A percentile compares a stretch with the other conserved stretches of the same genome.
Conservation (phyloP, 495 filamentous ascomycete genomes). For the Aspergillus saccharolyticus region DNA sequence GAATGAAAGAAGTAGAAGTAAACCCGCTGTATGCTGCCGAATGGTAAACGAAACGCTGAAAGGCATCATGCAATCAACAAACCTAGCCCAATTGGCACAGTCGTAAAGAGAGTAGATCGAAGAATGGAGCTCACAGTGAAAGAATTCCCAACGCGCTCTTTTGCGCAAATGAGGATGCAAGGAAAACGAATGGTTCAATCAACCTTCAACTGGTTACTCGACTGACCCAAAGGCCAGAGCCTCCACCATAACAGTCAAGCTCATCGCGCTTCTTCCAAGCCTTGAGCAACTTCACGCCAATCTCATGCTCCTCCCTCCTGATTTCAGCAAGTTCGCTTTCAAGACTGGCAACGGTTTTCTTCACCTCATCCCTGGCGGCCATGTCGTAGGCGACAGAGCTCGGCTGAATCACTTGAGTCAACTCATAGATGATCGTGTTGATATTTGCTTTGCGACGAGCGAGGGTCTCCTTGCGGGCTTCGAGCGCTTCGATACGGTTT, state of each 20-base stretch:
- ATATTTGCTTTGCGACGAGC: conserved; percentile 64
- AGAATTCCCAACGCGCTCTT: background rate
- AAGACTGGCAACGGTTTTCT: conserved; percentile 65
- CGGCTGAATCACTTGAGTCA: conserved; percentile 58
- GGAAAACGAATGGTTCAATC: background rate
- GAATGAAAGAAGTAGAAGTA: conserved; percentile 4
- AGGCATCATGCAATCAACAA: conserved; percentile 1
- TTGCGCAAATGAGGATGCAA: background rate
- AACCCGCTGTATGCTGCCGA: conserved; percentile 1
- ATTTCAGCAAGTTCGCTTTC: conserved; percentile 73
- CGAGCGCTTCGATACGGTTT: conserved; percentile 61
- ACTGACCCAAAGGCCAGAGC: conserved; percentile 76
- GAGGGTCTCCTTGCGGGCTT: conserved; percentile 62
- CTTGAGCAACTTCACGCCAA: conserved; percentile 75
- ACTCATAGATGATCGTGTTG: conserved; percentile 63
- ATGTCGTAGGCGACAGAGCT: conserved; percentile 54
- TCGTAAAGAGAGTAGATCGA: conserved; percentile 4
- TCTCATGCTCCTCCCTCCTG: conserved; percentile 74
- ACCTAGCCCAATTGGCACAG: background rate
- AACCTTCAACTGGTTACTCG: conserved; percentile 50
- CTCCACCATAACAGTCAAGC: conserved; percentile 62
- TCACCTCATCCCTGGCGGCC: conserved; percentile 59
- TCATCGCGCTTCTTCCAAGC: conserved; percentile 76
- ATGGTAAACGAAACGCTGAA: conserved; percentile 5
- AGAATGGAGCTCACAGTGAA: background rate